Evolutionary conservation across 192 early-diverging fungal genomes (phyloP).

Genomic region (Backusella westeae): DNA sequence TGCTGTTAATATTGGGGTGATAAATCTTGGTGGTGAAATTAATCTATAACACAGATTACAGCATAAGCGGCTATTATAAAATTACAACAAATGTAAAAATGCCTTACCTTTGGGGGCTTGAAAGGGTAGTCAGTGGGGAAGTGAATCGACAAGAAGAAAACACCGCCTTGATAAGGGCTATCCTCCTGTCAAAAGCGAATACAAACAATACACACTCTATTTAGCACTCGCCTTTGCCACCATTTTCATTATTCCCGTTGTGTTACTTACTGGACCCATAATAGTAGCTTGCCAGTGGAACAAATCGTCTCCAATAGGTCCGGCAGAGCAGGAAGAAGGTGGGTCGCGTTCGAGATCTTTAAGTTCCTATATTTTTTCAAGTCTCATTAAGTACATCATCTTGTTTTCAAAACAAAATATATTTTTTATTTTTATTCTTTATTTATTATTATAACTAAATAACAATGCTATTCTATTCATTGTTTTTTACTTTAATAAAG

Average conservation of each 20-base stretch:
- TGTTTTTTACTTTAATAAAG: not conserved
- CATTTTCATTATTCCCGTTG: not conserved
- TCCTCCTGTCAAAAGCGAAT: slow-evolving; percentile 59
- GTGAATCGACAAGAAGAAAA: slow-evolving; percentile 97
- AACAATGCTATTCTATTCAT: not conserved
- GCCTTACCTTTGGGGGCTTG: slow-evolving; percentile 92
- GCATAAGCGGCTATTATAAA: not conserved
- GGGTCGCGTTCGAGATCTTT: slow-evolving; percentile 97
- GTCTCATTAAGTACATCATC: not conserved
- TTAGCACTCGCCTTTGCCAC: not conserved
- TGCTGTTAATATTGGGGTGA: slow-evolving; percentile 99
- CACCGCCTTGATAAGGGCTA: slow-evolving; percentile 91
- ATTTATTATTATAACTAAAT: not conserved
- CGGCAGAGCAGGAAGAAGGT: slow-evolving; percentile 96
- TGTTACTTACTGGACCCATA: slow-evolving; percentile 87
- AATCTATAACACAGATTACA: slow-evolving; percentile 49
- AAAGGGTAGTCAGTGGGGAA: slow-evolving; percentile 99
- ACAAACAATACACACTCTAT: not conserved
- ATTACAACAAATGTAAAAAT: not conserved
- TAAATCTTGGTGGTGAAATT: slow-evolving; percentile 97
- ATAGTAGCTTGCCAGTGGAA: slow-evolving; percentile 99
- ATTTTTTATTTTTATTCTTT: not conserved
- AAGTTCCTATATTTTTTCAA: slow-evolving; percentile 68
- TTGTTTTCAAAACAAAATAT: not conserved
- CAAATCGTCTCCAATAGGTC: slow-evolving; percentile 89